Conservation (phyloP, 192 early-diverging fungal genomes). For the Podila minutissima region DNA sequence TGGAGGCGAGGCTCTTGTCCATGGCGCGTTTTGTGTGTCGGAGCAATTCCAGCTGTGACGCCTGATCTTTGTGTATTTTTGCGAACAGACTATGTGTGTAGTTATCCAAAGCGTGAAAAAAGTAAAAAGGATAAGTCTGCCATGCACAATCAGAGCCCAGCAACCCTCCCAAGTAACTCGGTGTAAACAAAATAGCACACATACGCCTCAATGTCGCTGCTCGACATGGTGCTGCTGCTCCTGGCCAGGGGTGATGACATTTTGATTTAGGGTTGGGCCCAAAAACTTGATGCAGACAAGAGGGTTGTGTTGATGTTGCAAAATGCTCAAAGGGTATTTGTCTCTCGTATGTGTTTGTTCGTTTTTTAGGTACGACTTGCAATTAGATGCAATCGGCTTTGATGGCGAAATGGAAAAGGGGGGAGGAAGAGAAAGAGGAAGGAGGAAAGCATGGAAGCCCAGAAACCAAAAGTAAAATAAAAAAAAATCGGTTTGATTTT, state of each 20-base stretch:
- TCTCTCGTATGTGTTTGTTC: no score
- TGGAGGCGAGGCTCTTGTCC: constrained; percentile 28
- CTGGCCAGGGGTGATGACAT: constrained; percentile 43
- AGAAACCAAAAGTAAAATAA: background rate
- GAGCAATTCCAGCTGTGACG: constrained; percentile 36
- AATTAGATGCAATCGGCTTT: no score
- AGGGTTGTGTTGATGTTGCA: background rate
- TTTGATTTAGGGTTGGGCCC: background rate
- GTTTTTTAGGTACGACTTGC: no score
- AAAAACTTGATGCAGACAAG: background rate
- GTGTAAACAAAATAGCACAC: background rate
- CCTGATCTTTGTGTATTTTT: constrained; percentile 54
- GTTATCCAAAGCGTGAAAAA: background rate
- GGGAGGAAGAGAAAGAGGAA: background rate
- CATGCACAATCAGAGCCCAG: background rate
- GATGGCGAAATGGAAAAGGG: background rate
- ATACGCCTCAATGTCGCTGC: constrained; percentile 51
- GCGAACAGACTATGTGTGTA: constrained; percentile 27
- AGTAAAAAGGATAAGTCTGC: background rate
- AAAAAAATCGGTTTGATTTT: no score
- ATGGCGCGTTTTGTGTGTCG: constrained; percentile 50
- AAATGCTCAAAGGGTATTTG: background rate
- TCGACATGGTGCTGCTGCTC: constrained; percentile 41
- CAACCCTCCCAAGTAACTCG: background rate
- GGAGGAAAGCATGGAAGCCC: background rate